These are phyloP conservation scores for Umbelopsis sp. DNA, from an alignment of 192 early-diverging fungal species.

Conservation along the genomic window DNA sequence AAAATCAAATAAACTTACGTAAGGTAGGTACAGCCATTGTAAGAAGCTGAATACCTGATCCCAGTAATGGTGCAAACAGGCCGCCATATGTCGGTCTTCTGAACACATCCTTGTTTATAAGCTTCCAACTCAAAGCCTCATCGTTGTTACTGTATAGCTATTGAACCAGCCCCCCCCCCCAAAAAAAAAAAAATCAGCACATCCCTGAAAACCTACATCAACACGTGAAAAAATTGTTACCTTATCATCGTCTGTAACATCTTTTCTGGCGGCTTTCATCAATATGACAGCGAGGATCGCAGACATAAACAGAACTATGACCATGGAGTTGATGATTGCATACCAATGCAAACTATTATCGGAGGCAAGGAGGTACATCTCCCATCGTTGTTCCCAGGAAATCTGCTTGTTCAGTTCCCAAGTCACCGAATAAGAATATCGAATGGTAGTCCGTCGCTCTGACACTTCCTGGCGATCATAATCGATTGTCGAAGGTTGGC, in stretches of 20 bases:
- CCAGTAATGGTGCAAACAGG: constrained; percentile 68
- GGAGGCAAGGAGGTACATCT: constrained; percentile 54
- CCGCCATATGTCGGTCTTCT: constrained; percentile 64
- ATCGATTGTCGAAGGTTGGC: constrained; percentile 29
- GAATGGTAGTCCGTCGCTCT: constrained; percentile 40
- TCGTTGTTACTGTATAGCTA: constrained; percentile 53
- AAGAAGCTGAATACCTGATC: constrained; percentile 72
- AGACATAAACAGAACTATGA: constrained; percentile 68
- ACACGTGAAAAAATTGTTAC: background rate
- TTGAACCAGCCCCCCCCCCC: background rate
- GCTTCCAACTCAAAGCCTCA: constrained; percentile 75
- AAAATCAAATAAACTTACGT: constrained; percentile 8
- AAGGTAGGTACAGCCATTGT: constrained; percentile 53
- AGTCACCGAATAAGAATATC: constrained; percentile 72
- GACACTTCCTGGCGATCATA: constrained; percentile 37
- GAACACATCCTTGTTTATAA: constrained; percentile 80
- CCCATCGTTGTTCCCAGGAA: constrained; percentile 66
- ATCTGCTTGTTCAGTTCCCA: constrained; percentile 51
- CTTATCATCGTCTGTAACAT: constrained; percentile 27
- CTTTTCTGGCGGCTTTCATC: constrained; percentile 65
- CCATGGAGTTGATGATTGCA: constrained; percentile 68
- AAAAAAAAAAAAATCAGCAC: background rate
- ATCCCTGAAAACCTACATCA: background rate
- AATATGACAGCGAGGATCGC: constrained; percentile 68
- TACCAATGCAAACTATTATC: constrained; percentile 65